Evolutionary conservation across 768 basidiomycete species (phyloP).

Genomic region (Panaeolus papilionaceus): DNA sequence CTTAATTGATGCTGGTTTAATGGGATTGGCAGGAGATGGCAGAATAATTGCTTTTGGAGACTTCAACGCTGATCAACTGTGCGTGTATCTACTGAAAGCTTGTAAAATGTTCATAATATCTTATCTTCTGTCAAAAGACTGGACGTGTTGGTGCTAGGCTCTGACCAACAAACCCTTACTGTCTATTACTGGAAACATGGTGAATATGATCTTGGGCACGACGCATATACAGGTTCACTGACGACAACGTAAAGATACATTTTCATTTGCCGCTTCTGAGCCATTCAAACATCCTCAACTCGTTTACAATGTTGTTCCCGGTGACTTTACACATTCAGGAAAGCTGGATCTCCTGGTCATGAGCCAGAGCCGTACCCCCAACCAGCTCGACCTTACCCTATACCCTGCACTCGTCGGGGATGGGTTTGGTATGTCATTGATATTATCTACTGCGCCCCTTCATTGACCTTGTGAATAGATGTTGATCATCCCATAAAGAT

Average conservation of each 20-base stretch:
- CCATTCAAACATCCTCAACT: conserved; percentile 60
- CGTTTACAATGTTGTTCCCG: conserved; percentile 86
- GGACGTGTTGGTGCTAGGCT: conserved; percentile 78
- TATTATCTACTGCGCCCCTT: neutral
- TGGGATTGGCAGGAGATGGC: conserved; percentile 77
- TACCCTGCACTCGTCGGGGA: conserved; percentile 69
- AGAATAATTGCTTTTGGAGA: conserved; percentile 92
- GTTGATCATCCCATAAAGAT: conserved; percentile 51
- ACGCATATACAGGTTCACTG: neutral
- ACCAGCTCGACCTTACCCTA: conserved; percentile 68
- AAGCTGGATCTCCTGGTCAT: conserved; percentile 91
- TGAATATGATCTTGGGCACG: conserved; percentile 35
- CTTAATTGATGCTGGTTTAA: conserved; percentile 77
- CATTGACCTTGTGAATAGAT: conserved; percentile 35
- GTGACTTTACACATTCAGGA: conserved; percentile 94
- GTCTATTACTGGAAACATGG: conserved; percentile 87
- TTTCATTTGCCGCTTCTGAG: conserved; percentile 55
- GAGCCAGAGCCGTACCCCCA: conserved; percentile 58
- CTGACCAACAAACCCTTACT: conserved; percentile 79
- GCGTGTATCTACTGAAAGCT: conserved; percentile 37
- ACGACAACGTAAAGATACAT: conserved; percentile 52
- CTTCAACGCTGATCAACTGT: conserved; percentile 97
- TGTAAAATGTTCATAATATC: conserved; percentile 14
- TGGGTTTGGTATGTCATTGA: conserved; percentile 63
- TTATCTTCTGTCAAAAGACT: conserved; percentile 51